Percentiles rank a stretch among this genome's conserved stretches.
phyloP scores from a whole-genome alignment of 2,329 filamentous ascomycete species.

The Phialocephala subalpina region DNA sequence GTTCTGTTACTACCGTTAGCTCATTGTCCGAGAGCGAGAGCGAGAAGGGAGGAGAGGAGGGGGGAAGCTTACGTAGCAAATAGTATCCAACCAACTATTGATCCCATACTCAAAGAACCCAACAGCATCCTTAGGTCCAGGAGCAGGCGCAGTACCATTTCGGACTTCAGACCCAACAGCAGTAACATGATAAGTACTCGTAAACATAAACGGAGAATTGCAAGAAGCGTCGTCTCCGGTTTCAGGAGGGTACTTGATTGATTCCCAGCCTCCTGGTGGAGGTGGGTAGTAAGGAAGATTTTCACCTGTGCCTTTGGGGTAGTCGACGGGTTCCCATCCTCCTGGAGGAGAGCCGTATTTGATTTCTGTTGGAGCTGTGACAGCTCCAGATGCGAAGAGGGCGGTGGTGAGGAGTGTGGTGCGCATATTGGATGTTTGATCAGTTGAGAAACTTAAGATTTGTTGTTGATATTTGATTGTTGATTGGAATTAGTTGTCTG shows the following conservation, averaged over 20 bases:
- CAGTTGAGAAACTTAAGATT: neutral
- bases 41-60: neutral
- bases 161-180: conserved; percentile 57
- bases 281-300: conserved; percentile 28
- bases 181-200: conserved; percentile 53
- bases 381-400: conserved; percentile 18
- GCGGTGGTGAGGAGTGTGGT: conserved; percentile 12
- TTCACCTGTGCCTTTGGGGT: conserved; percentile 28
- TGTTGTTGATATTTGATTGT: neutral
- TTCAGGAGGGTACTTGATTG: conserved; percentile 29
- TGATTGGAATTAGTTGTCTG: neutral
- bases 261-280: conserved; percentile 31
- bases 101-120: conserved; percentile 58
- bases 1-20: conserved; percentile 41
- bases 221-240: conserved; percentile 4
- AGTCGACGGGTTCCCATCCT: conserved; percentile 28
- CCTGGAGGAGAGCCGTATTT: conserved; percentile 24
- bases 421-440: conserved; percentile 24
- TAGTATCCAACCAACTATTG: conserved; percentile 48
- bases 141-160: conserved; percentile 45
- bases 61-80: conserved; percentile 40
- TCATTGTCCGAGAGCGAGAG: no score
- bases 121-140: conserved; percentile 49
- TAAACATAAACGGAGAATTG: conserved; percentile 47
- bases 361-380: conserved; percentile 23